Evolutionary conservation across 2,329 filamentous ascomycete species (phyloP).

Genomic region (Teratosphaeria pseudoeucalypti): DNA sequence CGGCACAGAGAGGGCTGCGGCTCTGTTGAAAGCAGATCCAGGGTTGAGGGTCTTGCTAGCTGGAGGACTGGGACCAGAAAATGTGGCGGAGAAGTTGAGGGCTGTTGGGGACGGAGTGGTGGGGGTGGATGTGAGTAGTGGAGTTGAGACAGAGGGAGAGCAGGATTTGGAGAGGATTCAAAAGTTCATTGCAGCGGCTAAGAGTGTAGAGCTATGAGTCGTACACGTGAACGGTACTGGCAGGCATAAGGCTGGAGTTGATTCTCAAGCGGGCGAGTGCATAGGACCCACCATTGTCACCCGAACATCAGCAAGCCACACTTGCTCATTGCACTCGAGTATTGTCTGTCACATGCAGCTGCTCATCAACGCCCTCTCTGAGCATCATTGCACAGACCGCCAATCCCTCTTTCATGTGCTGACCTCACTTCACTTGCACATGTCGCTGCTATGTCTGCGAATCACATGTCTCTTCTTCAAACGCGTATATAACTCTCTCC

Average conservation of each 20-base stretch:
- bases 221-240: not conserved
- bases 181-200: constrained; percentile 67
- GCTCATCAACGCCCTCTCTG: not conserved
- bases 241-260: not conserved
- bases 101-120: constrained; percentile 58
- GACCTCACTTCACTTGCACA: not conserved
- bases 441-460: not conserved
- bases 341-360: not conserved
- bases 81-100: constrained; percentile 58
- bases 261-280: not conserved
- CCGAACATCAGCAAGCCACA: too few relatives aligned
- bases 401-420: not conserved
- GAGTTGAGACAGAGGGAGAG: constrained; percentile 73
- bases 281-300: not conserved
- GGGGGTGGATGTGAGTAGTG: constrained; percentile 87
- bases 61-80: constrained; percentile 71
- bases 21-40: constrained; percentile 54
- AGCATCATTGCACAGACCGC: not conserved
- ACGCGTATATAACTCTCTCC: not conserved
- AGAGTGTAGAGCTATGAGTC: constrained; percentile 29
- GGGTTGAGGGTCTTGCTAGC: constrained; percentile 72
- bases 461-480: not conserved
- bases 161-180: constrained; percentile 75
- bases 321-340: too few relatives aligned
- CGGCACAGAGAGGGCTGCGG: constrained; percentile 59